Evolutionary conservation across 768 basidiomycete genomes (phyloP).

Genomic region (Boletus pseudo-olivaceus): DNA sequence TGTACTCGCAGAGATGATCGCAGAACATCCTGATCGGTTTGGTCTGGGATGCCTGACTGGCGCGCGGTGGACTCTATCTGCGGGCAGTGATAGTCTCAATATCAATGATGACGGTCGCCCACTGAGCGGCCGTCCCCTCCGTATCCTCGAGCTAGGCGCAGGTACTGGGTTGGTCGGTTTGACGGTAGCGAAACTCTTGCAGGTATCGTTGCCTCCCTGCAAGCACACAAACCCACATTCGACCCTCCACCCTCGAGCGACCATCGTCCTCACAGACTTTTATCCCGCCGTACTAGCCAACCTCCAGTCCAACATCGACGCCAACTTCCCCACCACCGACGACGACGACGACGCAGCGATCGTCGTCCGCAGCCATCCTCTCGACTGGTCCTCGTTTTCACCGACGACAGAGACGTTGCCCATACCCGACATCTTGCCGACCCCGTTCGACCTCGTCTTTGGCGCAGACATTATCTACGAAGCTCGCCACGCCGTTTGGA

Average conservation of each 20-base stretch:
- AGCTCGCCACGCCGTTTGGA: constrained; percentile 43
- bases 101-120: not conserved
- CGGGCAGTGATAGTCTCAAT: not conserved
- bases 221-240: not conserved
- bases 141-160: constrained; percentile 54
- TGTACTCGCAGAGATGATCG: constrained; percentile 72
- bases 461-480: constrained; percentile 59
- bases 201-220: not conserved
- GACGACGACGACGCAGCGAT: not conserved
- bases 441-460: constrained; percentile 46
- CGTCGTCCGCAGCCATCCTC: constrained; percentile 24
- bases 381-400: constrained; percentile 41
- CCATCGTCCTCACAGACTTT: constrained; percentile 47
- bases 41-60: constrained; percentile 28
- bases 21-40: constrained; percentile 51
- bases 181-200: constrained; percentile 34
- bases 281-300: constrained; percentile 48
- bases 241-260: constrained; percentile 2
- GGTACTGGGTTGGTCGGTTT: constrained; percentile 55
- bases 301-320: constrained; percentile 40
- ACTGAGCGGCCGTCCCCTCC: constrained; percentile 17
- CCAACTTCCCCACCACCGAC: constrained; percentile 29
- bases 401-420: not conserved
- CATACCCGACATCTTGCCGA: constrained; percentile 24
- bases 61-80: not conserved